A percentile compares a stretch with the other conserved stretches of the same genome.
phyloP scores from a whole-genome alignment of 805 yeast genomes.

The Metschnikowia kunwiensis region DNA sequence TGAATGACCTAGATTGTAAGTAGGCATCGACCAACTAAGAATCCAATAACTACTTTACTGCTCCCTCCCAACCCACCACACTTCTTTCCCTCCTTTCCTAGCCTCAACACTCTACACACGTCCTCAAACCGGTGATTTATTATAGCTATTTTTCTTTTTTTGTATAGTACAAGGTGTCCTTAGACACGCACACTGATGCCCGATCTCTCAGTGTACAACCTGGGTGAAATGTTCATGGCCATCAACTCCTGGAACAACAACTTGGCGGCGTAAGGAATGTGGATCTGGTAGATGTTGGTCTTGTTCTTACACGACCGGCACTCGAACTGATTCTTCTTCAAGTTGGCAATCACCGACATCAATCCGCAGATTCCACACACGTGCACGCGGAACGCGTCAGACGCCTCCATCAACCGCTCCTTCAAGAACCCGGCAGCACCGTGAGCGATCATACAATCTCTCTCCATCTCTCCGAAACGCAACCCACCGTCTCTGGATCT shows the following conservation, averaged over 20 bases:
- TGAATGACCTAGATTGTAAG: too few species aligned
- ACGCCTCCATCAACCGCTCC: constrained; percentile 98
- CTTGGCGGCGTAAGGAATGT: constrained; percentile 98
- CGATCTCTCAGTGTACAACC: constrained; percentile 91
- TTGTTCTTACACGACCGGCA: constrained; percentile 98
- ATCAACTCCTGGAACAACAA: constrained; percentile 96
- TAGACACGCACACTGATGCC: constrained; percentile 46
- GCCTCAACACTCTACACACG: too few species aligned
- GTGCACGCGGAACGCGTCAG: constrained; percentile 98
- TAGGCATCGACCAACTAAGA: too few species aligned
- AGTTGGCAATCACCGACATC: constrained; percentile 95
- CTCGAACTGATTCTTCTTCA: constrained; percentile 96
- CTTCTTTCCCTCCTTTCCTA: too few species aligned
- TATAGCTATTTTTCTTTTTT: neutral
- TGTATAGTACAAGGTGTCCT: constrained; percentile 10
- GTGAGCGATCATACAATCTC: constrained; percentile 99
- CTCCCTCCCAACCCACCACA: too few species aligned
- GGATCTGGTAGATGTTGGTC: constrained; percentile 96
- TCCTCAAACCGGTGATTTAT: too few species aligned
- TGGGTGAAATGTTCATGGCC: constrained; percentile 99
- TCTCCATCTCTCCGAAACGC: constrained; percentile 99
- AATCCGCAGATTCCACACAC: constrained; percentile 98
- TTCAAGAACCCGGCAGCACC: constrained; percentile 98
- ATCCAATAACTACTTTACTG: too few species aligned
- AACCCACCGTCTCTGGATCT: constrained; percentile 98